Conservation (phyloP, 2,329 filamentous ascomycete species). For the Boeremia lycopersici region DNA sequence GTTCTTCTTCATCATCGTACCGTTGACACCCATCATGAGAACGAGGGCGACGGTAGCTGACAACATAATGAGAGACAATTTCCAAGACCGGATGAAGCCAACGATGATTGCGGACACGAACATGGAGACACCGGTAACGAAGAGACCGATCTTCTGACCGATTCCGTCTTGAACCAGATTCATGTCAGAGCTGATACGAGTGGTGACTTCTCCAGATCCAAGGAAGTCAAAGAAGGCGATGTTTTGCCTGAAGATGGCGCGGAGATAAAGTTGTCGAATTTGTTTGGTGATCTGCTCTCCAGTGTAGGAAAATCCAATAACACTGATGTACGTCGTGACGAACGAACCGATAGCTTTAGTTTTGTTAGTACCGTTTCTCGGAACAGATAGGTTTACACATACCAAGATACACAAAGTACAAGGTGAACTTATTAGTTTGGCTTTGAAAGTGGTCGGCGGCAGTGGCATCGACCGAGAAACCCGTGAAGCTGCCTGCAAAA, state of each 20-base stretch:
- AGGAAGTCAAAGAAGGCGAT: conserved; percentile 72
- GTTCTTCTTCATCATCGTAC: conserved; percentile 79
- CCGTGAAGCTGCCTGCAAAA: conserved; percentile 46
- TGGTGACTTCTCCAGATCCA: conserved; percentile 93
- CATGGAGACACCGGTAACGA: conserved; percentile 41
- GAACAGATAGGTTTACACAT: conserved; percentile 43
- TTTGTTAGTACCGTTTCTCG: not conserved
- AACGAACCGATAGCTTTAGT: conserved; percentile 37
- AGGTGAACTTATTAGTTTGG: conserved; percentile 39
- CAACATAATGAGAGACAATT: conserved; percentile 87
- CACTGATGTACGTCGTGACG: conserved; percentile 77
- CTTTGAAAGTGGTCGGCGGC: conserved; percentile 34
- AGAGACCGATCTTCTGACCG: conserved; percentile 46
- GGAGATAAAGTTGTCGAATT: conserved; percentile 67
- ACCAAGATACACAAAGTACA: conserved; percentile 50
- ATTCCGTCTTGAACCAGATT: conserved; percentile 95
- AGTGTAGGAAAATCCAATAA: conserved; percentile 82
- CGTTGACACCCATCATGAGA: conserved; percentile 74
- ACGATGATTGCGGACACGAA: conserved; percentile 92
- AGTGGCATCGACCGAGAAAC: conserved; percentile 41
- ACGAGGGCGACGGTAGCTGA: conserved; percentile 78
- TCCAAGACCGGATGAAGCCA: conserved; percentile 91
- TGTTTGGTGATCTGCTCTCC: conserved; percentile 56
- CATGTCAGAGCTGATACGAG: conserved; percentile 92
- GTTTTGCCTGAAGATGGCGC: conserved; percentile 53